Base-by-base conservation (phyloP, 2,329 filamentous ascomycete genomes). In the Ophiostoma populinum region DNA sequence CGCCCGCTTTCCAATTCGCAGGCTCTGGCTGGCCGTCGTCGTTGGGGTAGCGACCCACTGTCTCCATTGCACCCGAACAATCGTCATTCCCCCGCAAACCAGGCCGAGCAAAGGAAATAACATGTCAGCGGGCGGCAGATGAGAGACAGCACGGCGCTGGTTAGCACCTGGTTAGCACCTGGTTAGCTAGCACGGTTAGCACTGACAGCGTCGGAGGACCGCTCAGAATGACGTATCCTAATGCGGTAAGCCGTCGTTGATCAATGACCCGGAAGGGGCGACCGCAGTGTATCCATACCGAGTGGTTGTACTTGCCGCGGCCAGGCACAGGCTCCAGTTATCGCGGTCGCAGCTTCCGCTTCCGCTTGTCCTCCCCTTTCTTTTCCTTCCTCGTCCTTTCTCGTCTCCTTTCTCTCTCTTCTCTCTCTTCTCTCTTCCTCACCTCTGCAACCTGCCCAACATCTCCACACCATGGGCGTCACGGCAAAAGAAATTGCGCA, bases 401-500 rank as follows among this genome's bases (percentile, higher is more conserved):
- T 19, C 22, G n/a, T 27, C 7, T 18, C n/a, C 18, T 13, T 30
- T 32, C 15, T 24, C 26, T 11, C 24, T 20, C 24, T 19, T 29
- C 10, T 9, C 29, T 24, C 22, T 24, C 16, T 20, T 24, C 6
- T 10, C 16, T 12, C 9, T 10, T 28, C n/a, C 21, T 20, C 18
- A n/a, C 18, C 17, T 21, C 13, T 7, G n/a, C 25, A 17, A 8
- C 21, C 4, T 28, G 17, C 16, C n/a, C 18, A 5, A 32, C 17
- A 24, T 19, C 10, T n/a, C 15, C 15, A n/a, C 33, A 43, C 24
- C 1, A 47, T 46, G 44, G 31, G 18, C 7, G 33, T 55, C 31
- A 45, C 44, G 27, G 52, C 52, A 13, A 42, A 47, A 16, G 52
- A 57, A 36, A 48, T 57, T 16, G 46, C 50, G 30, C 49, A 49